Conservation (phyloP, 257 asterid species). For the Prunella vulgaris region DNA sequence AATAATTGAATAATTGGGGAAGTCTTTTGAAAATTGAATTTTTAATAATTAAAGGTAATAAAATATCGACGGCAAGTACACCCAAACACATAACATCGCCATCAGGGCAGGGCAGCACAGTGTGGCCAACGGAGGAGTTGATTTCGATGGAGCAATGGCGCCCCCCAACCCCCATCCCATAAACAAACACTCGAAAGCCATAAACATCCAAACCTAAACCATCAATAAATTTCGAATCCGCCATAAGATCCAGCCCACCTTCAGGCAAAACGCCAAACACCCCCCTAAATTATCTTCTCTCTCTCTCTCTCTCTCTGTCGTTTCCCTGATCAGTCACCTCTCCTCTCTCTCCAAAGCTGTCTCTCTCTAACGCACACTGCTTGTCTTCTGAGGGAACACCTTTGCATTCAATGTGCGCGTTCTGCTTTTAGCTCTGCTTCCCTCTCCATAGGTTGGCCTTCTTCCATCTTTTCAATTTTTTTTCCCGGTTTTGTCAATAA, state of each 20-base stretch:
- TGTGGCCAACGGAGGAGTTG: neutral
- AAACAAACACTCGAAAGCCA: neutral
- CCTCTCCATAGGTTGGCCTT: constrained; percentile 14
- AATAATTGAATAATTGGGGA: too few species aligned
- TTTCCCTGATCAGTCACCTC: constrained; percentile 23
- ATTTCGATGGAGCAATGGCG: constrained; percentile 12
- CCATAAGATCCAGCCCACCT: neutral
- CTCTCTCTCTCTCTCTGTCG: constrained; percentile 16
- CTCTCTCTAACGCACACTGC: constrained; percentile 17
- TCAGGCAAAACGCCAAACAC: constrained; percentile 29
- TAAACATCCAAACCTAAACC: neutral
- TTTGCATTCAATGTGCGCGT: constrained; percentile 25
- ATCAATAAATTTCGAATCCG: neutral
- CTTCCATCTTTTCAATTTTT: neutral
- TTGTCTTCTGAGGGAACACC: constrained; percentile 3
- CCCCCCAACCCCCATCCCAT: neutral
- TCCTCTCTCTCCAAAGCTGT: constrained; percentile 22
- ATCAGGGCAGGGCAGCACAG: neutral
- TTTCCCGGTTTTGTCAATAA: neutral
- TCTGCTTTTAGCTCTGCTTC: constrained; percentile 1
- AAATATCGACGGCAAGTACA: too few species aligned
- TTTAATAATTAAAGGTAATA: too few species aligned
- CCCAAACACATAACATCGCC: too few species aligned
- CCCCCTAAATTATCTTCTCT: constrained; percentile 8
- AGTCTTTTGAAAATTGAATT: too few species aligned